A percentile compares a stretch with the other conserved stretches of the same genome.
Evolutionary conservation across 2,329 filamentous ascomycete genomes (phyloP).

Genomic region (Dactylellina parvicollis): DNA sequence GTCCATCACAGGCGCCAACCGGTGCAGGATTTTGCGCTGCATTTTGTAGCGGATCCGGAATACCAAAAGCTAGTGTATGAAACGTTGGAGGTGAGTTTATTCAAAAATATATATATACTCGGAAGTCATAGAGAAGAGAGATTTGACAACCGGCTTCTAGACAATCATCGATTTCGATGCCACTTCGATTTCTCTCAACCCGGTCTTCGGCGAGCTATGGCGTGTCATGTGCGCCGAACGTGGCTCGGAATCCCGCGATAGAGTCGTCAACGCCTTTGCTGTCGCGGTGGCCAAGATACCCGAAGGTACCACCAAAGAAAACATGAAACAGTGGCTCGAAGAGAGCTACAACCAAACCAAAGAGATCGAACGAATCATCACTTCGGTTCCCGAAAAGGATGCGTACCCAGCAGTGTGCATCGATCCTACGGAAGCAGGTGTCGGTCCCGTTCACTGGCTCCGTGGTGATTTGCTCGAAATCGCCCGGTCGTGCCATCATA

Average conservation of each 20-base stretch:
- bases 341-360: constrained; percentile 66
- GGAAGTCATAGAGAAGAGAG: too few relatives aligned
- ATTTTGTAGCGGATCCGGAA: constrained; percentile 20
- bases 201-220: constrained; percentile 67
- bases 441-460: constrained; percentile 60
- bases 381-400: constrained; percentile 61
- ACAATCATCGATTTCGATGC: constrained; percentile 64
- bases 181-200: constrained; percentile 64
- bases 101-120: not conserved
- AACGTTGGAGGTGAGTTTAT: constrained; percentile 38
- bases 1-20: constrained; percentile 38
- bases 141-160: constrained; percentile 21
- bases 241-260: constrained; percentile 62
- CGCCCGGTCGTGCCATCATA: constrained; percentile 65
- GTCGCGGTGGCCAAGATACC: constrained; percentile 61
- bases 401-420: constrained; percentile 66
- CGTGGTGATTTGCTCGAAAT: constrained; percentile 66
- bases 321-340: constrained; percentile 66
- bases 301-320: constrained; percentile 59
- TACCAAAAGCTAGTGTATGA: constrained; percentile 37
- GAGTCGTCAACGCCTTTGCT: constrained; percentile 63
- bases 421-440: constrained; percentile 65
- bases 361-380: constrained; percentile 63
- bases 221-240: constrained; percentile 65
- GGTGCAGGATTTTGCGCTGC: constrained; percentile 42